These are phyloP conservation scores for Lichtheimia ramosa DNA, from an alignment of 371 early-diverging fungal species.

Conservation along the genomic window DNA sequence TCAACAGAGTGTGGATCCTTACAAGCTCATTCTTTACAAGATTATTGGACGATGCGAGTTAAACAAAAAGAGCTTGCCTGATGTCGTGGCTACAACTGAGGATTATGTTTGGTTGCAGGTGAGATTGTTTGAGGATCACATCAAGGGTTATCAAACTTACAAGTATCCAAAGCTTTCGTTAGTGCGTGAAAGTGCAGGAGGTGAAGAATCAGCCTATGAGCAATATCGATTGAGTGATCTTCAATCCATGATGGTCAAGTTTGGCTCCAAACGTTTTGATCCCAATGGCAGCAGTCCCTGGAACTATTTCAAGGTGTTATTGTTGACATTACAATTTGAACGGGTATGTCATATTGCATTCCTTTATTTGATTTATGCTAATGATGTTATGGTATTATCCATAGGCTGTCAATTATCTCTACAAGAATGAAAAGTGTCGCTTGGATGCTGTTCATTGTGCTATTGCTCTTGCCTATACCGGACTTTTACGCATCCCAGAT, in stretches of 20 bases:
- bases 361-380: too few species aligned
- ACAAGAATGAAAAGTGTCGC: conserved; percentile 54
- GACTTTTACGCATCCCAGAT: conserved; percentile 74
- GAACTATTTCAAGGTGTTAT: conserved; percentile 79
- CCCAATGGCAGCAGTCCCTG: conserved; percentile 69
- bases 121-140: background rate
- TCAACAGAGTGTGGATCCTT: conserved; percentile 68
- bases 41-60: conserved; percentile 88
- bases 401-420: conserved; percentile 74
- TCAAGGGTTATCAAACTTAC: background rate
- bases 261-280: conserved; percentile 72
- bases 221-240: conserved; percentile 69
- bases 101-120: conserved; percentile 85
- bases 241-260: conserved; percentile 60
- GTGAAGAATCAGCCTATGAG: conserved; percentile 49
- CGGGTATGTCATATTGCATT: conserved; percentile 32
- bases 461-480: conserved; percentile 76
- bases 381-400: too few species aligned
- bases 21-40: conserved; percentile 85
- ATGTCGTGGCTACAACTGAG: conserved; percentile 69
- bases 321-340: conserved; percentile 89
- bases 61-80: conserved; percentile 60
- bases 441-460: conserved; percentile 92
- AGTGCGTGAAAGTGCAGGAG: conserved; percentile 56
- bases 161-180: conserved; percentile 50